Evolutionary conservation across 495 filamentous ascomycete species (phyloP), one percentile per base, ranked within the genome.

Genomic region (Annulohypoxylon bovei): DNA sequence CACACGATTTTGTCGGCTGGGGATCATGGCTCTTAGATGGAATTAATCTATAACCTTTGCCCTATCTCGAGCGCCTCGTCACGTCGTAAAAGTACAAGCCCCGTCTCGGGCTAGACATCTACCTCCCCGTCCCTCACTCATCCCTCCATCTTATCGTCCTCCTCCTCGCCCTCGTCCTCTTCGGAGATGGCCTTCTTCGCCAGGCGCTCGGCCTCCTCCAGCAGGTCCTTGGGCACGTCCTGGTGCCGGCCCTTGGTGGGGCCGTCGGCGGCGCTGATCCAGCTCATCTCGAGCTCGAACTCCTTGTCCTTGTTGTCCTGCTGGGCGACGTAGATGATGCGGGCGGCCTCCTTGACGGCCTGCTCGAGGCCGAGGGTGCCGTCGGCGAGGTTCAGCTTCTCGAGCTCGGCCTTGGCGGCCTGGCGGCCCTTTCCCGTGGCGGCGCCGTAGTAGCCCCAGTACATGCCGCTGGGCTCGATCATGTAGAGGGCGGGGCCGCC

Each of bases 361-460:
- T 97, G 89, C 72, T 89, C 81, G 16, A 99, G 85, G 57, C 88
- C 92, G n/a, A 98, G 83, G 39, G 84, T 89, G 60, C 76, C 88
- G 9, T 89, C 88, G 62, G 87, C 84, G n/a, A 99, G 88, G 75
- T 98, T 92, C 52, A 99, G 85, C 85, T 99, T 99, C 86, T 99
- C 95, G 62, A 99, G 88, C 81, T 99, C 95, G 6, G 95, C 92
- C 82, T 99, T 99, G 62, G 95, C 95, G 37, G 93, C 90, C 82
- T 99, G 95, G 73, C 95, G 85, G 40, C 95, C 95, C 76, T 98
- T 98, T 59, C 95, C 95, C 28, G 95, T 97, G 28, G 95, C 95
- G 50, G 95, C 95, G 71, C 95, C 95, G 79, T 97, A 97, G 82
- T 99, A 99, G 9, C 95, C 95, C 95, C 95, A 99, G 82, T 97